These are phyloP conservation scores for Graphiopsis chlorocephala DNA, from an alignment of 2,329 filamentous ascomycete species.

Conservation along the genomic window DNA sequence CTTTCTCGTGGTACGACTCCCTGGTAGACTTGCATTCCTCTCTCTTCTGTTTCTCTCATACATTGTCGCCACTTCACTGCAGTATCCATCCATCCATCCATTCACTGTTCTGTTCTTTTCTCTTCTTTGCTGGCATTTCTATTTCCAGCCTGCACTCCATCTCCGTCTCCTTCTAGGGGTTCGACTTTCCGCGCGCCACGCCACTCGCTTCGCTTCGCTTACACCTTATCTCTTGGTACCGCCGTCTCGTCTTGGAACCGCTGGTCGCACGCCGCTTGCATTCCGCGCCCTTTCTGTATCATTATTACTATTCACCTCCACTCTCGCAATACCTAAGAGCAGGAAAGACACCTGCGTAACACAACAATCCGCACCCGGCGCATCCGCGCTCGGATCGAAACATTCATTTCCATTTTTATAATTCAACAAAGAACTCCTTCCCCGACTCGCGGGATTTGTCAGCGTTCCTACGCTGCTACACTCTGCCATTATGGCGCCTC, in stretches of 20 bases:
- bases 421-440: neutral
- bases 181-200: neutral
- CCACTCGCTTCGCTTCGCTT: constrained; percentile 10
- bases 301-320: neutral
- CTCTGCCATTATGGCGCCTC: constrained; percentile 12
- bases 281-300: neutral
- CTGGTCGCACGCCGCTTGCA: constrained; percentile 6
- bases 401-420: neutral
- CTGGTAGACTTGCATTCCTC: neutral
- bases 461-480: neutral
- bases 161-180: neutral
- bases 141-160: neutral
- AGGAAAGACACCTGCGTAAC: neutral
- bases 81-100: neutral
- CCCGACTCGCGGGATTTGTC: neutral
- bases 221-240: constrained; percentile 11
- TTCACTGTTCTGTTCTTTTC: neutral
- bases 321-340: neutral
- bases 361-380: neutral
- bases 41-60: neutral
- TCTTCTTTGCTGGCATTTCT: neutral
- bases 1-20: neutral
- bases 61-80: neutral
- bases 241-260: neutral
- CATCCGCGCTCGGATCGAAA: neutral